Percentiles rank a stretch among this genome's conserved stretches.
These are phyloP conservation scores for Nitzschia palea DNA, from an alignment of 108 stramenopile genomes.

Conservation along the genomic window DNA sequence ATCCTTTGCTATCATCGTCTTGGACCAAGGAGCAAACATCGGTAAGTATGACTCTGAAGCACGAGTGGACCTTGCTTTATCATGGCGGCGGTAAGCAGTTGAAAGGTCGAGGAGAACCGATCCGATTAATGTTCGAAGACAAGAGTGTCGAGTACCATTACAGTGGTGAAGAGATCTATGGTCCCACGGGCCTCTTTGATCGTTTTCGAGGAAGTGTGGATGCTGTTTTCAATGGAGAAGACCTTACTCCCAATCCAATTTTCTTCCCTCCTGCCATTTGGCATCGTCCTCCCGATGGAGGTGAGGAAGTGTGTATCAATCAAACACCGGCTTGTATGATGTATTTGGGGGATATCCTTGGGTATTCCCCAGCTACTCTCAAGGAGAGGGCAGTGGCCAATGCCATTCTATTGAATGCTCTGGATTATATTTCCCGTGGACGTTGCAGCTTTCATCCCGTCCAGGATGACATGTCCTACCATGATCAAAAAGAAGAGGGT, in stretches of 20 bases:
- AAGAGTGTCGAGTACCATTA: constrained; percentile 16
- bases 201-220: constrained; percentile 25
- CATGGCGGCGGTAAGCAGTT: constrained; percentile 11
- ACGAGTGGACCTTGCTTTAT: constrained; percentile 42
- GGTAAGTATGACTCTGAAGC: too few relatives aligned
- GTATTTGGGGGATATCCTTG: constrained; percentile 30
- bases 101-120: constrained; percentile 38
- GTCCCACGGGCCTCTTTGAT: constrained; percentile 32
- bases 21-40: not conserved
- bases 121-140: constrained; percentile 42
- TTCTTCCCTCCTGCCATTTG: constrained; percentile 38
- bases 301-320: constrained; percentile 31
- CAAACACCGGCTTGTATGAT: constrained; percentile 38
- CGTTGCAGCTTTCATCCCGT: constrained; percentile 45
- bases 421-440: constrained; percentile 38
- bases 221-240: constrained; percentile 1
- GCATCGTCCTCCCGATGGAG: constrained; percentile 31
- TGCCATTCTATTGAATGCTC: constrained; percentile 23
- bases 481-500: constrained; percentile 47
- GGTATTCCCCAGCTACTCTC: constrained; percentile 31
- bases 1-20: not conserved
- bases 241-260: constrained; percentile 4
- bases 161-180: constrained; percentile 26
- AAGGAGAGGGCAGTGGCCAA: constrained; percentile 26
- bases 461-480: constrained; percentile 27